A percentile compares a stretch with the other conserved stretches of the same genome.
Evolutionary conservation across 768 basidiomycete species (phyloP).

Genomic region (Macrolepiota fuliginosa): DNA sequence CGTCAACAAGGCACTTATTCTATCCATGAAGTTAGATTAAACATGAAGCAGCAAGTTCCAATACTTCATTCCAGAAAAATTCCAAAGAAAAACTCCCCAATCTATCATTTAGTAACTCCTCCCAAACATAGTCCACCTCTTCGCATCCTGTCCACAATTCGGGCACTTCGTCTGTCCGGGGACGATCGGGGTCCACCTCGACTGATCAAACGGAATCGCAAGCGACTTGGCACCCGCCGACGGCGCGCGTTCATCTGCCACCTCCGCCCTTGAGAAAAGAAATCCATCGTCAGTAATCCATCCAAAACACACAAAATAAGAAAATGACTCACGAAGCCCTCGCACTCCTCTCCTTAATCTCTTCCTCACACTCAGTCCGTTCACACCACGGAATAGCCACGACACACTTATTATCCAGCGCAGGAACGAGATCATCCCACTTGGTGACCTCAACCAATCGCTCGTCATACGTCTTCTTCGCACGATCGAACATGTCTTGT

Average conservation of each 20-base stretch:
- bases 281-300: background rate
- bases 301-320: constrained; percentile 14
- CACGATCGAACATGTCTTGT: constrained; percentile 79
- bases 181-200: constrained; percentile 74
- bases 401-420: constrained; percentile 84
- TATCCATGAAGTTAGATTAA: no score
- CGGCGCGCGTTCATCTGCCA: constrained; percentile 91
- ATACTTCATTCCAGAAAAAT: no score
- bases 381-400: constrained; percentile 97
- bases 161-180: constrained; percentile 87
- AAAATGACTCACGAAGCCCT: constrained; percentile 52
- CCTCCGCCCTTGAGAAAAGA: constrained; percentile 52
- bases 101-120: constrained; percentile 62
- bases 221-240: constrained; percentile 97
- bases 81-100: no score
- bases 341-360: constrained; percentile 94
- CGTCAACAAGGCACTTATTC: no score
- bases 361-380: constrained; percentile 88
- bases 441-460: constrained; percentile 70
- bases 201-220: constrained; percentile 94
- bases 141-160: constrained; percentile 83
- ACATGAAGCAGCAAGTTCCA: no score
- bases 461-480: constrained; percentile 69
- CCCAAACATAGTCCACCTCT: constrained; percentile 97
- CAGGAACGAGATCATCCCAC: constrained; percentile 93